A percentile compares a stretch with the other conserved stretches of the same genome.
Conservation (phyloP, 2,329 filamentous ascomycete genomes). For the Cephalotrichum gorgonifer region DNA sequence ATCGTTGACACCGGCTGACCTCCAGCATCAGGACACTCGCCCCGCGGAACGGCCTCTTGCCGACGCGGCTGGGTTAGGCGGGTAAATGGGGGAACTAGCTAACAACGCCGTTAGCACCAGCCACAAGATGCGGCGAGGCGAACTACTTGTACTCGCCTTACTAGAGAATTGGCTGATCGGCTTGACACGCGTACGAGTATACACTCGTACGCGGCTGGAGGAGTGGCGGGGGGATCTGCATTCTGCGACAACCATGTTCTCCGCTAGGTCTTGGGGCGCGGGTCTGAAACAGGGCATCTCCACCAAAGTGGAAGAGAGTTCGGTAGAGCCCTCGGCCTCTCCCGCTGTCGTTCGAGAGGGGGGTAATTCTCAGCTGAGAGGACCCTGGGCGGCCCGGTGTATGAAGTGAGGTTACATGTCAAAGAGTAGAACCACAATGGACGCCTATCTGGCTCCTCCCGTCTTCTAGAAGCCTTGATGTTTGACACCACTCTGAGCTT, state of each 20-base stretch:
- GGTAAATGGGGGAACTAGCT: neutral
- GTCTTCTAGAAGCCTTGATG: no score
- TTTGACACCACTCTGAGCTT: no score
- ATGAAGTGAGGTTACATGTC: neutral
- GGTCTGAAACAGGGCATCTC: neutral
- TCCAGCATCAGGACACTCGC: neutral
- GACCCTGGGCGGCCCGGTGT: neutral
- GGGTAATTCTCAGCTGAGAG: neutral
- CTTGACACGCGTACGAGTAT: no score
- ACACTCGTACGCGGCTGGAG: no score
- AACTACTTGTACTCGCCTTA: no score
- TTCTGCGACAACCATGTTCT: neutral
- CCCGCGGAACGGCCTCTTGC: neutral
- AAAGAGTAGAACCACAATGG: neutral
- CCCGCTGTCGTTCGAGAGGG: neutral
- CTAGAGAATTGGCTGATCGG: no score
- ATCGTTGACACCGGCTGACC: neutral
- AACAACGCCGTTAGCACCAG: neutral
- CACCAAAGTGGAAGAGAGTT: neutral
- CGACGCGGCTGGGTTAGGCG: constrained; percentile 3
- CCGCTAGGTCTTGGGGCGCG: neutral
- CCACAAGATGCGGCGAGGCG: no score
- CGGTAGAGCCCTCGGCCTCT: neutral
- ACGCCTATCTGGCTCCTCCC: no score
- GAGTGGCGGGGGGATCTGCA: neutral